Evolutionary conservation across 768 basidiomycete genomes (phyloP).

Genomic region (Tulasnella sp.): DNA sequence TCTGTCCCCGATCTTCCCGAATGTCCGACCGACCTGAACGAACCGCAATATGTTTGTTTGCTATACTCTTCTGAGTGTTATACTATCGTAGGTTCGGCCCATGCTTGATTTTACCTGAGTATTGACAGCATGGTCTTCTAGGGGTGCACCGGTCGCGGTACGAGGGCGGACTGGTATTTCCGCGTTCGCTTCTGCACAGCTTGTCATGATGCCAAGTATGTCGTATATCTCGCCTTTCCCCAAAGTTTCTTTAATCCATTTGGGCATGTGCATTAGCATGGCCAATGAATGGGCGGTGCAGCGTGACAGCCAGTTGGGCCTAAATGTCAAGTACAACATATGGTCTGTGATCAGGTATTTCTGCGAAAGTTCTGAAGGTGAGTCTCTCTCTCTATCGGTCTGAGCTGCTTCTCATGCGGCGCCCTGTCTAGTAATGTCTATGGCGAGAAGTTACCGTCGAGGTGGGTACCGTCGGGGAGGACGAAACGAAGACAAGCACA

Average conservation of each 20-base stretch:
- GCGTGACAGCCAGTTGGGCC: too few species aligned
- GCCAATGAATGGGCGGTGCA: background rate
- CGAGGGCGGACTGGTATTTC: background rate
- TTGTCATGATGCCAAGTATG: background rate
- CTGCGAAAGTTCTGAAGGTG: background rate
- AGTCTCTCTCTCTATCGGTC: background rate
- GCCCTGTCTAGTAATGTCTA: too few species aligned
- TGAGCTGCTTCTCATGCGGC: background rate
- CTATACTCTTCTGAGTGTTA: slow-evolving; percentile 13
- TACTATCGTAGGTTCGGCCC: background rate
- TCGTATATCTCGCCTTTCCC: background rate
- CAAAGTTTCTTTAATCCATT: too few species aligned
- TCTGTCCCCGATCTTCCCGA: slow-evolving; percentile 10
- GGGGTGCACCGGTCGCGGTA: background rate
- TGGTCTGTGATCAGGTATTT: background rate
- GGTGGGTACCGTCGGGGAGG: too few species aligned
- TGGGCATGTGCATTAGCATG: background rate
- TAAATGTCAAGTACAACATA: background rate
- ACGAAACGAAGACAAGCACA: too few species aligned
- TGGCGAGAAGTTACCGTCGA: background rate
- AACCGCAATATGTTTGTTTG: slow-evolving; percentile 19
- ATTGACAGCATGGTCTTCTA: too few species aligned
- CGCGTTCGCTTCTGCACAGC: background rate
- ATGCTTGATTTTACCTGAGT: background rate
- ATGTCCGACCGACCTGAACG: slow-evolving; percentile 16